Evolutionary conservation across 805 yeast genomes (phyloP), one percentile per base, ranked within the genome.

Genomic region (Candida silvatica): DNA sequence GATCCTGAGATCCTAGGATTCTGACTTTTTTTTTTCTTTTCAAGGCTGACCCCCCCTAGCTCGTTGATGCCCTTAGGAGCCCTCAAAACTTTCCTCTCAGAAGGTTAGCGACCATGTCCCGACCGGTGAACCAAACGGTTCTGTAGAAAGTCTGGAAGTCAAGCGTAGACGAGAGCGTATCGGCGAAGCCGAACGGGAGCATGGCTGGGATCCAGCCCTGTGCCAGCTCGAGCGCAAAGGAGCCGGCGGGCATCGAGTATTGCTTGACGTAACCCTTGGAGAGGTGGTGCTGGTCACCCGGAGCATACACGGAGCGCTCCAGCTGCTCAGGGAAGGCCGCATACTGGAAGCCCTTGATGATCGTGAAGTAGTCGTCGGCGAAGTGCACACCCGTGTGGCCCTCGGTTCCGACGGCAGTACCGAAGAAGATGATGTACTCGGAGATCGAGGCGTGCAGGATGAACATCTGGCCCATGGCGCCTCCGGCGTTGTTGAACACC

Each of bases 171-270:
- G 80, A 70, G 39, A 81, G 51, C 4, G 81, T 74, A 54, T 86
- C 95, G 33, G 84, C 63, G 61, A 90, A 77, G 0, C 98, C 98
- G 56, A 92, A 92, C 16, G 97, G 97, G 41, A 92, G 69, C 98
- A 92, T 92, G 29, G 90, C 80, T 24, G 98, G 97, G 45, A 92
- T 85, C 94, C 95, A 92, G 40, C 98, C 98, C 64, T 90, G 97
- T 6, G 98, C 98, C 51, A 90, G 69, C 58, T 92, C 98, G 45
- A 92, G 64, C 8, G 98, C 96, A 60, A 78, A 92, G 0, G 83
- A 68, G 25, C 81, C 94, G 20, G 72, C 58, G 2, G 84, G 80
- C 94, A 92, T 85, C 19, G 76, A 47, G 58, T 92, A 92, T 61
- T 92, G 98, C 61, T 84, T 86, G 47, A 74, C 72, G 29, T 56